Evolutionary conservation across 805 yeast species (phyloP), one percentile per base, ranked within the genome.

Genomic region (Candida vartiovaarae): DNA sequence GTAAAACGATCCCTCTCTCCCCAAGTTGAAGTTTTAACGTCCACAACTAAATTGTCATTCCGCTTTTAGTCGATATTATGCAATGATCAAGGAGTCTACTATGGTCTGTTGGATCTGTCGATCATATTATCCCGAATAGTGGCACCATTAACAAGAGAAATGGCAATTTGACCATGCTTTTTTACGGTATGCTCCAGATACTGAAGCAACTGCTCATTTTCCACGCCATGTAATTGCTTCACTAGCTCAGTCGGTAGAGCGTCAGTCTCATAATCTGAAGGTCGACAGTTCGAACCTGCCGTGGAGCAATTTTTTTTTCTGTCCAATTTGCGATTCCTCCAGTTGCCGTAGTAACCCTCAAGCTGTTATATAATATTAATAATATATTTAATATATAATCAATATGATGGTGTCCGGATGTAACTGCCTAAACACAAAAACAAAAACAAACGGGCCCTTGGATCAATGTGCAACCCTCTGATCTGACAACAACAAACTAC

Each of bases 211-310:
- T 15, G 20, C 20, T 15, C 20, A 34, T 20, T 34, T 34, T 7
- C 6, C 31, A 9, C 27, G 35, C 37, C 7, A 20, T 24, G 11
- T 23, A 8, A 20, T 34, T 36, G 74, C 74, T 70, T 66, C 67
- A 62, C 74, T 71, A 70, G 75, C 75, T 70, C 74, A 71, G 75
- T 70, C 67, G 75, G 75, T 62, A 71, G 75, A 70, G 75, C 75
- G 74, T 71, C 74, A 70, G 75, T 70, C 75, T 71, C 75, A 70
- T 71, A 70, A 70, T 70, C 74, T 69, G 72, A 70, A 70, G 74
- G 74, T 70, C 72, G 74, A 69, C 73, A 69, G 74, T 69, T 69
- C 74, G 74, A 68, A 67, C 73, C 72, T 69, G 72, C 73, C 74
- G 70, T 61, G 64, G 69, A 68, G 72, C 72, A 67, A 45, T 53